phyloP scores from a whole-genome alignment of 176 grass and related monocot species.

The Alloteropsis semialata region DNA sequence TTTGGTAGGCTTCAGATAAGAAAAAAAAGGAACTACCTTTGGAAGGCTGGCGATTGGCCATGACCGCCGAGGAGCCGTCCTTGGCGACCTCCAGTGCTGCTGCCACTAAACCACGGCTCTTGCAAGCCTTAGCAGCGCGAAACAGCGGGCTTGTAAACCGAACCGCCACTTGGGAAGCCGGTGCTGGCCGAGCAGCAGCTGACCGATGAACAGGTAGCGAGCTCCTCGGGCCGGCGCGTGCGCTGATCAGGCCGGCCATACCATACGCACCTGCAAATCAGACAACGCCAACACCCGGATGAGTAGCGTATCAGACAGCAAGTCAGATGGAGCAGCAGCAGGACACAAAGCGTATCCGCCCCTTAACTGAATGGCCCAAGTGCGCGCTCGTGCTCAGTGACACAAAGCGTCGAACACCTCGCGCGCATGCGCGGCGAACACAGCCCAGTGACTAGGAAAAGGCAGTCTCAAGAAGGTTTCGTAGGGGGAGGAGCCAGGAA shows the following conservation, averaged over 20 bases:
- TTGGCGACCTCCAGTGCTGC: conserved; percentile 30
- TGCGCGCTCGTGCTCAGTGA: background rate
- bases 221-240: background rate
- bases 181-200: background rate
- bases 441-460: too few relatives aligned
- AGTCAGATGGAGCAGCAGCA: too few relatives aligned
- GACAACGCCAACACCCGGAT: background rate
- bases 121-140: background rate
- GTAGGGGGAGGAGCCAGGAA: background rate
- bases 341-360: too few relatives aligned
- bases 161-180: background rate
- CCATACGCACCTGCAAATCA: conserved; percentile 18
- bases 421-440: background rate
- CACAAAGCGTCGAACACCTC: conserved; percentile 23
- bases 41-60: conserved; percentile 28
- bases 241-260: conserved; percentile 2
- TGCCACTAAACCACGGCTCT: background rate
- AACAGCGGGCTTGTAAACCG: background rate
- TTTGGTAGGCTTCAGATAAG: background rate
- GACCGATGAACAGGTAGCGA: background rate
- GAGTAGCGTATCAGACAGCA: background rate
- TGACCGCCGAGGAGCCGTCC: background rate
- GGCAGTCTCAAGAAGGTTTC: too few relatives aligned
- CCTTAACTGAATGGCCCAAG: too few relatives aligned
- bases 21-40: conserved; percentile 15